These are phyloP conservation scores for Ceratopteris richardii DNA, from an alignment of 75 land plant species.

Conservation along the genomic window DNA sequence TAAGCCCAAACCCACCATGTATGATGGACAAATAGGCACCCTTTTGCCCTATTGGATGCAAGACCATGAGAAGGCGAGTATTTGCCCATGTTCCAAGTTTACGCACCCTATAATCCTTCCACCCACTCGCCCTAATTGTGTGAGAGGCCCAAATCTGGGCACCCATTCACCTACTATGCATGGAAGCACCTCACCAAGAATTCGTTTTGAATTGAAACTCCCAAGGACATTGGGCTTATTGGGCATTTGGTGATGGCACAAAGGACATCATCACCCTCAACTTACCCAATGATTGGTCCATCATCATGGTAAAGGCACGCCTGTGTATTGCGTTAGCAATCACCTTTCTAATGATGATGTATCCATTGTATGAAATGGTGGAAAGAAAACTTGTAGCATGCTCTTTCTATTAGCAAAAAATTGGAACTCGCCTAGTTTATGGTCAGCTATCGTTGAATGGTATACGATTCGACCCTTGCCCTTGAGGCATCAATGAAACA, in stretches of 20 bases:
- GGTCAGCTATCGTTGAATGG: constrained; percentile 10
- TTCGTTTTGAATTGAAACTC: too few species aligned
- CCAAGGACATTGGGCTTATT: constrained; percentile 60
- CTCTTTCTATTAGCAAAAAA: constrained; percentile 23
- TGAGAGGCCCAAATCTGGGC: too few species aligned
- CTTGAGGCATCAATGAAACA: too few species aligned
- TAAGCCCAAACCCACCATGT: too few species aligned
- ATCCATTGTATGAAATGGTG: constrained; percentile 64
- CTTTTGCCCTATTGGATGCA: too few species aligned
- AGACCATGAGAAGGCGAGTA: too few species aligned
- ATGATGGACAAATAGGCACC: too few species aligned
- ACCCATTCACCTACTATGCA: too few species aligned
- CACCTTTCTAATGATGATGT: constrained; percentile 78
- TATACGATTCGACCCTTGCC: constrained; percentile 33
- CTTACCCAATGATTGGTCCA: constrained; percentile 52
- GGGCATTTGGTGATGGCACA: constrained; percentile 66
- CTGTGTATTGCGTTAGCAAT: constrained; percentile 56
- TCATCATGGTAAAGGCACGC: constrained; percentile 56
- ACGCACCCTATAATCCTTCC: too few species aligned
- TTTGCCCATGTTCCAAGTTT: too few species aligned
- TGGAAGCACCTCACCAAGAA: too few species aligned
- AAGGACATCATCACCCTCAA: constrained; percentile 70
- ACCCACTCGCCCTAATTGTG: too few species aligned
- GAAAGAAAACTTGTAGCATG: constrained; percentile 38
- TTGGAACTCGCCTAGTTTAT: constrained; percentile 1